Evolutionary conservation across 768 basidiomycete species (phyloP).

Genomic region (Coprinopsis cinerea): DNA sequence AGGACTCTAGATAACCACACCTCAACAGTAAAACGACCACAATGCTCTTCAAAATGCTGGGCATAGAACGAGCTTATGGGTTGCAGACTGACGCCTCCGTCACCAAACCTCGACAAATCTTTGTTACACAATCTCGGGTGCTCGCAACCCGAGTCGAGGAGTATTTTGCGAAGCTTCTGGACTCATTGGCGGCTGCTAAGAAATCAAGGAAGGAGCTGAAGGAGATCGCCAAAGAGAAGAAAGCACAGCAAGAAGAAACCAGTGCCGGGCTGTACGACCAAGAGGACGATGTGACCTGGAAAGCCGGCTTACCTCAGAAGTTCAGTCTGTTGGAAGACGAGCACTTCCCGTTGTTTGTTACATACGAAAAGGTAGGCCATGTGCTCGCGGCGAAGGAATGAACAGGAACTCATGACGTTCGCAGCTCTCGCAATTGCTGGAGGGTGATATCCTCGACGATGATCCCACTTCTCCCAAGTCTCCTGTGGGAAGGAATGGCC

Average conservation of each 20-base stretch:
- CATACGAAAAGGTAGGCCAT: slow-evolving; percentile 49
- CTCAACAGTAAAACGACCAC: slow-evolving; percentile 62
- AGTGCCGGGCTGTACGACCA: slow-evolving; percentile 2
- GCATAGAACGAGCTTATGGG: slow-evolving; percentile 53
- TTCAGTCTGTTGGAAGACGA: slow-evolving; percentile 26
- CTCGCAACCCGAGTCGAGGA: slow-evolving; percentile 68
- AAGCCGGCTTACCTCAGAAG: slow-evolving; percentile 7
- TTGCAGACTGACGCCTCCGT: slow-evolving; percentile 23
- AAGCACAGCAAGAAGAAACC: slow-evolving; percentile 3
- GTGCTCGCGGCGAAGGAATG: background rate
- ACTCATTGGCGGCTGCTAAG: slow-evolving; percentile 6
- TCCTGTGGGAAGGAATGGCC: slow-evolving; percentile 11
- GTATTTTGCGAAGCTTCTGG: slow-evolving; percentile 34
- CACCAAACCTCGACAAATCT: slow-evolving; percentile 57
- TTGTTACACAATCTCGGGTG: slow-evolving; percentile 64
- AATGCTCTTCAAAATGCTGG: slow-evolving; percentile 72
- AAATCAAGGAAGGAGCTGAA: slow-evolving; percentile 11
- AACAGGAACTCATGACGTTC: slow-evolving; percentile 1
- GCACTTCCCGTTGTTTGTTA: slow-evolving; percentile 68
- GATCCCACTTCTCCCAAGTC: background rate
- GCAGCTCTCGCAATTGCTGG: slow-evolving; percentile 45
- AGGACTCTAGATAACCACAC: background rate
- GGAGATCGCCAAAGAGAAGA: slow-evolving; percentile 6
- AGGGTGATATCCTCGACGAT: slow-evolving; percentile 34
- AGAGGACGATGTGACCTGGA: slow-evolving; percentile 11